Evolutionary conservation across 225 moss, liverwort and hornwort species (phyloP).

Genomic region (Marchantia polymorpha): DNA sequence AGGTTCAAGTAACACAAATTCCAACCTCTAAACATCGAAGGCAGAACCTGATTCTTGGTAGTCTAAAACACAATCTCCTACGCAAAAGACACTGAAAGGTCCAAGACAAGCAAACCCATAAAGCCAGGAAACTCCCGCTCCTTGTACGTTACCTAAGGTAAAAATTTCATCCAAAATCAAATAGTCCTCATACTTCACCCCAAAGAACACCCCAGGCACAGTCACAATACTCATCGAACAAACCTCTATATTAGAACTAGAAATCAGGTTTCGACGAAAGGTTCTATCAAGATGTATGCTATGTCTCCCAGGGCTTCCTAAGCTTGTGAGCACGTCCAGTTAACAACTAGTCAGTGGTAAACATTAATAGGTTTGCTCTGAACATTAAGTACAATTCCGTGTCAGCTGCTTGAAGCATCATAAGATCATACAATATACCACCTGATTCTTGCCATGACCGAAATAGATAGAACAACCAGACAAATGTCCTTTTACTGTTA

Average conservation of each 20-base stretch:
- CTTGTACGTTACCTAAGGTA: not conserved
- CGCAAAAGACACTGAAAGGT: not conserved
- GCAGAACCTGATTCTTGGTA: not conserved
- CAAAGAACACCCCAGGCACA: not conserved
- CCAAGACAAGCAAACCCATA: not conserved
- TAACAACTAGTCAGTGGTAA: not conserved
- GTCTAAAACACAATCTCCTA: not conserved
- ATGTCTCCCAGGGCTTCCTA: not conserved
- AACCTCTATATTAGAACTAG: not conserved
- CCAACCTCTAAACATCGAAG: not conserved
- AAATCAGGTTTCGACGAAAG: not conserved
- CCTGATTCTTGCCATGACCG: constrained; percentile 7
- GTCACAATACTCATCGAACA: not conserved
- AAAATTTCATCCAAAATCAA: not conserved
- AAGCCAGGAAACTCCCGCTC: too few species aligned
- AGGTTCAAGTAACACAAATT: not conserved
- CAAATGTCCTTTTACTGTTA: constrained; percentile 31
- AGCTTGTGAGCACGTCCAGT: not conserved
- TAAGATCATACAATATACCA: not conserved
- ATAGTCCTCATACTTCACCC: not conserved
- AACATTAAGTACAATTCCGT: not conserved
- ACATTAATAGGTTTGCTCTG: not conserved
- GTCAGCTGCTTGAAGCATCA: constrained; percentile 10
- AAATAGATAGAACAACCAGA: constrained; percentile 16
- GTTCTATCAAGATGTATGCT: not conserved